Base-by-base conservation (phyloP, 2,329 filamentous ascomycete species). In the Ceratocystis cubensis region DNA sequence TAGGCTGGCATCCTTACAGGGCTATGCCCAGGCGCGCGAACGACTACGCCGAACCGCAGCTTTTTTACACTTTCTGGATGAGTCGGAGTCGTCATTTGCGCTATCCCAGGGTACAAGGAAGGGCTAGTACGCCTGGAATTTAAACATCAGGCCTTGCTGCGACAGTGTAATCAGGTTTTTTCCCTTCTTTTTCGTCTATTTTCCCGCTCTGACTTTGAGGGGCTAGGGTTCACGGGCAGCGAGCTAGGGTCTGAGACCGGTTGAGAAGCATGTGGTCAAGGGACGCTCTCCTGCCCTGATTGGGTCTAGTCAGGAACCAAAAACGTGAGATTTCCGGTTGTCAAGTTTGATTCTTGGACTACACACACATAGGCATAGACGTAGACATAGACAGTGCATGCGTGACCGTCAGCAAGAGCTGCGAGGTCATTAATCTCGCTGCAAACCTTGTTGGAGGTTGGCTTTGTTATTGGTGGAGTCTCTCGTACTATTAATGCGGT, bases 211-310 rank as follows among this genome's bases (percentile, higher is more conserved):
- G 37, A 20, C 48, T n/a, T 20, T 53, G 48, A 59, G 30, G 56
- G 56, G 30, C 56, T 59, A 59, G 56, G 56, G 56, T 37, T 59
- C 56, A 37, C 13, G 25, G 28, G 15, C 25, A 20, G 17, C 7
- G 37, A n/a, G 17, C 56, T 59, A 59, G 56, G 56, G 10, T 59
- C 56, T 33, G 56, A 59, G 56, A 59, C 56, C 56, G 56, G 56
- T n/a, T 59, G 56, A 33, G 56, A 59, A 37, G 56, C 56, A 59
- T 37, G 6, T 33, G 56, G 33, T 59, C 28, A 33, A 59, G 56
- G 56, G 56, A 28, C 56, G 56, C 56, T 59, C 56, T 37, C 3
- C 56, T 59, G 28, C 28, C 56, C 7, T n/a, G 56, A 37, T 59
- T n/a, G 15, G 56, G 56, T 10, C 56, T 59, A 59, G 56, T 17